A percentile compares a stretch with the other conserved stretches of the same genome.
These are phyloP conservation scores for Styphnolobium japonicum DNA, from an alignment of 306 rosid genomes.

Conservation along the genomic window DNA sequence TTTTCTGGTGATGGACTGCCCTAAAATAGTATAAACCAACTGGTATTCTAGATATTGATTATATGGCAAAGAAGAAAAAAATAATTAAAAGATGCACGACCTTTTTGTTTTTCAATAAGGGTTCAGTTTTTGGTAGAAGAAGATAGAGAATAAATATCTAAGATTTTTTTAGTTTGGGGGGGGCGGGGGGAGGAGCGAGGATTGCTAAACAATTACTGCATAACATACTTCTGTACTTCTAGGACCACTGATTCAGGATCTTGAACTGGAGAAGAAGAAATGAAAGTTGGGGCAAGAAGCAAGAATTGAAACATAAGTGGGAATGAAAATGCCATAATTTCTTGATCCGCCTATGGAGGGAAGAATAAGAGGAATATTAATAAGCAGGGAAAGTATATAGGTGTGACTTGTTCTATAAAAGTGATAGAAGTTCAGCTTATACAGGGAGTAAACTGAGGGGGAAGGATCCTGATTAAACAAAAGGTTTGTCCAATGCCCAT, in stretches of 20 bases:
- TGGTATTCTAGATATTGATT: not conserved
- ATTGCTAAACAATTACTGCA: not conserved
- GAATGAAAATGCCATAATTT: conserved; percentile 47
- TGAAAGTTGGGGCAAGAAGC: conserved; percentile 33
- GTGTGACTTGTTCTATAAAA: conserved; percentile 31
- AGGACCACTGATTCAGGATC: conserved; percentile 57
- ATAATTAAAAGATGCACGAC: not conserved
- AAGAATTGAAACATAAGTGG: conserved; percentile 30
- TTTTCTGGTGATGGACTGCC: not conserved
- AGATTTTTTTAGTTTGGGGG: no score
- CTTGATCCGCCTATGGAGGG: not conserved
- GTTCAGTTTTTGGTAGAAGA: not conserved
- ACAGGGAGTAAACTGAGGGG: conserved; percentile 26
- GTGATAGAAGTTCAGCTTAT: conserved; percentile 28
- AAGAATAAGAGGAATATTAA: conserved; percentile 14
- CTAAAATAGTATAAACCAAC: not conserved
- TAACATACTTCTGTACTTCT: conserved; percentile 59
- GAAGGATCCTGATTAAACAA: conserved; percentile 15
- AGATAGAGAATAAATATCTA: not conserved
- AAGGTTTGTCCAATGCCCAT: not conserved
- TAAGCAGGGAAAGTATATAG: not conserved
- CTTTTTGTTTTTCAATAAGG: not conserved
- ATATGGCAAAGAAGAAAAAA: not conserved
- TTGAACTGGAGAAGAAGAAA: conserved; percentile 48
- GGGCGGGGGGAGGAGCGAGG: not conserved